Base-by-base conservation (phyloP, 495 filamentous ascomycete genomes). In the Immersiella caudata region DNA sequence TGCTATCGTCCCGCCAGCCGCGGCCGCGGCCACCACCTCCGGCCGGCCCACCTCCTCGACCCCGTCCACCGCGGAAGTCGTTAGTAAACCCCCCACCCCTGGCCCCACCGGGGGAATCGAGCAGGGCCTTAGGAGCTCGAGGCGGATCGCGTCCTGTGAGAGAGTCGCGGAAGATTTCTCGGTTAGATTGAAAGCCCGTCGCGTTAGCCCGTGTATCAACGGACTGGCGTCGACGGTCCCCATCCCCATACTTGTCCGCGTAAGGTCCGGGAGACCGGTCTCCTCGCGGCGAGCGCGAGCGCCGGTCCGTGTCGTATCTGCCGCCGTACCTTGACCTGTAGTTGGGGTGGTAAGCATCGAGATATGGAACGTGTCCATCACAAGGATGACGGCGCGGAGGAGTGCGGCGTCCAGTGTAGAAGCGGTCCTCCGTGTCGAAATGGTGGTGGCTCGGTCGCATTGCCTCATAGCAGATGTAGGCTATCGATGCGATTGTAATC, bases 91-190 rank as follows among this genome's bases (percentile, higher is more conserved):
- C 78, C 11, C 80, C 80, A 29, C 82, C 83, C 20, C 85, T 76
- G 8, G 84, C 83, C 6, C 88, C 88, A 70, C 86, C 84, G 33
- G 89, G 85, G 3, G 87, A 77, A 69, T 92, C 89, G 22, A 90
- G 80, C 63, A 90, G 72, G 8, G 88, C 90, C 73, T 90, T 91
- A 0, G 91, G 91, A 3, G 87, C 91, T 40, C 89, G 82, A 1
- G 91, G 91, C 0, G 91, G 89, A 33, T 83, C 80, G 62, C 73
- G 73, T 4, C 80, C 77, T 8, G 75, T 75, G 7, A 80, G 62
- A 2, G 77, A 68, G 55, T 83, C 79, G 40, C 82, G 78, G 60
- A 85, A 85, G 12, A 73, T 69, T 66, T 85, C 81, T 67, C 87
- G 79, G 66, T 81, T 81, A 6, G 81, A 72, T 56, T 81, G 79